These are phyloP conservation scores for Eucalyptus regnans DNA, from an alignment of 345 rosid genomes.

Conservation along the genomic window DNA sequence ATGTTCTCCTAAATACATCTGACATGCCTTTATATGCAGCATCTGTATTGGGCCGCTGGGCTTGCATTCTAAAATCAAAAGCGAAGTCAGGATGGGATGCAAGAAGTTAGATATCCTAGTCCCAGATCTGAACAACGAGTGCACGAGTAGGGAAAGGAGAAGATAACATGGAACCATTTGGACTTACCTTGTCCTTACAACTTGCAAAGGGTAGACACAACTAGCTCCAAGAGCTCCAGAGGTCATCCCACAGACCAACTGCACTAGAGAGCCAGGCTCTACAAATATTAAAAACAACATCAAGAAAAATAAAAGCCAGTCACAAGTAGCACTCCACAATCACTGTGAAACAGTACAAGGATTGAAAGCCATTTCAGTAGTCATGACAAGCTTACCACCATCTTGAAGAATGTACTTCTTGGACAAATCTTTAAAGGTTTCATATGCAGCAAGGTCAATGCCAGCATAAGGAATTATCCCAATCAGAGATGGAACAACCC, in stretches of 20 bases:
- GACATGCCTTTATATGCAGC: conserved; percentile 58
- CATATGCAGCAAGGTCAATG: conserved; percentile 90
- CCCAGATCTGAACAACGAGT: background rate
- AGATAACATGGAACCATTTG: background rate
- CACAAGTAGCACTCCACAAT: background rate
- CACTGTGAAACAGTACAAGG: background rate
- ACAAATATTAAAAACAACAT: background rate
- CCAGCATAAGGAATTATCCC: conserved; percentile 96
- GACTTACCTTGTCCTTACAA: conserved; percentile 78
- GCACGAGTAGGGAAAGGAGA: background rate
- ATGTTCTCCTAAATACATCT: conserved; percentile 66
- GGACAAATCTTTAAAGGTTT: conserved; percentile 76
- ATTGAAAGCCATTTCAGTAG: background rate
- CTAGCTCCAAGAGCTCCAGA: conserved; percentile 93
- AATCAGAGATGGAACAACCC: conserved; percentile 76
- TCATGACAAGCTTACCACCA: conserved; percentile 23
- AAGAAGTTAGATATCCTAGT: background rate
- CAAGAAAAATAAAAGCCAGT: background rate
- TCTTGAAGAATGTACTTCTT: conserved; percentile 61
- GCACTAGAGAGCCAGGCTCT: conserved; percentile 89
- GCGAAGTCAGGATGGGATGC: background rate
- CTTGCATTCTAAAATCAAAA: conserved; percentile 65
- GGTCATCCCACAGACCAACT: conserved; percentile 79
- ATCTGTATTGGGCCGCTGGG: conserved; percentile 36
- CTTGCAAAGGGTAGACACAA: conserved; percentile 92